Percentiles rank a stretch among this genome's conserved stretches.
phyloP scores from a whole-genome alignment of 768 basidiomycete genomes.

The Russula emetica region DNA sequence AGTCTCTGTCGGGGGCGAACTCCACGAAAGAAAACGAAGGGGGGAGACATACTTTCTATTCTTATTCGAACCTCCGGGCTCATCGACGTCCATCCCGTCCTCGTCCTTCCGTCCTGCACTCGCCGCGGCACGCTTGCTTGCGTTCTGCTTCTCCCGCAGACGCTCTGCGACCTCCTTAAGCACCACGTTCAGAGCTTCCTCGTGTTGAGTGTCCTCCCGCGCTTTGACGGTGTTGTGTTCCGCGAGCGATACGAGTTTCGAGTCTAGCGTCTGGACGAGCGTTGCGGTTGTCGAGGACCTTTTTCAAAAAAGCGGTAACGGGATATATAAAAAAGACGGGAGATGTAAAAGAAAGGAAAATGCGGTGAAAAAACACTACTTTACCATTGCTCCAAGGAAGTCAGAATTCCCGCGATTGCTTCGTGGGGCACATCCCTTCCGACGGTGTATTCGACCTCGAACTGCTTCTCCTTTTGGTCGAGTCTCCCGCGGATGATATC shows the following conservation, averaged over 20 bases:
- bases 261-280: constrained; percentile 69
- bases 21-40: not conserved
- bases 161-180: constrained; percentile 63
- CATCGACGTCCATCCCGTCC: constrained; percentile 30
- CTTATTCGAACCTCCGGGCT: constrained; percentile 23
- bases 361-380: constrained; percentile 27
- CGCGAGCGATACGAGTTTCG: constrained; percentile 57
- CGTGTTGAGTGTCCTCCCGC: constrained; percentile 48
- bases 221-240: constrained; percentile 42
- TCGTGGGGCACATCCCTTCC: constrained; percentile 87
- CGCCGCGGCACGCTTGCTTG: constrained; percentile 24
- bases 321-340: not conserved
- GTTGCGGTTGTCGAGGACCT: constrained; percentile 70
- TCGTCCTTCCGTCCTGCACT: constrained; percentile 19
- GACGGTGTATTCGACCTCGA: constrained; percentile 90
- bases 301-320: constrained; percentile 32
- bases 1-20: too few species aligned
- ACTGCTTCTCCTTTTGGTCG: constrained; percentile 84
- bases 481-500: constrained; percentile 87
- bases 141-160: constrained; percentile 44
- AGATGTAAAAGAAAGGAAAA: not conserved
- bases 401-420: constrained; percentile 55
- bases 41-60: constrained; percentile 17
- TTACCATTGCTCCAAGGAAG: constrained; percentile 64
- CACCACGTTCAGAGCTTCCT: constrained; percentile 46